A percentile compares a stretch with the other conserved stretches of the same genome.
phyloP scores from a whole-genome alignment of 169 alveolate species.

The Condylostoma magnum region DNA sequence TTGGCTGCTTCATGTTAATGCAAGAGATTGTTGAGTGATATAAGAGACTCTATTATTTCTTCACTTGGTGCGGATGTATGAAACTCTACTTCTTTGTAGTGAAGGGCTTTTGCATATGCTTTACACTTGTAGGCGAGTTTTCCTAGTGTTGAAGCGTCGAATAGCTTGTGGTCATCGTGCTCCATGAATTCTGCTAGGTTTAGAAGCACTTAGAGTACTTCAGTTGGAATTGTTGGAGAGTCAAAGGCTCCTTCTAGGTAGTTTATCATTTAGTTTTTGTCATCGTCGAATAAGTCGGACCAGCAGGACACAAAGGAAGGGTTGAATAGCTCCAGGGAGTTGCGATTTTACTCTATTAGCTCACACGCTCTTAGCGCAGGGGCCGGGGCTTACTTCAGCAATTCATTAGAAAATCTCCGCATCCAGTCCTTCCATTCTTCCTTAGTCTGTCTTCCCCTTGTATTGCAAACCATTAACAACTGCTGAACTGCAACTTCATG shows the following conservation, averaged over 20 bases:
- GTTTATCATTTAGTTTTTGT: constrained; percentile 64
- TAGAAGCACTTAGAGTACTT: constrained; percentile 76
- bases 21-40: constrained; percentile 72
- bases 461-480: constrained; percentile 67
- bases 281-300: constrained; percentile 71
- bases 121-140: constrained; percentile 85
- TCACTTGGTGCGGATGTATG: constrained; percentile 57
- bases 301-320: constrained; percentile 84
- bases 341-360: constrained; percentile 84
- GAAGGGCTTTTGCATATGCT: constrained; percentile 90
- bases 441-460: constrained; percentile 61
- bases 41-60: constrained; percentile 75
- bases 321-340: constrained; percentile 81
- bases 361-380: constrained; percentile 71
- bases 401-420: constrained; percentile 67
- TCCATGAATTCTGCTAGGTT: constrained; percentile 88
- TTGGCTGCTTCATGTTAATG: constrained; percentile 85
- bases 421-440: constrained; percentile 89
- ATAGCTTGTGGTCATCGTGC: constrained; percentile 72
- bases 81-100: constrained; percentile 82
- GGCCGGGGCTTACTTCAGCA: constrained; percentile 79
- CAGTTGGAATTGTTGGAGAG: constrained; percentile 71
- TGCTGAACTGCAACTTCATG: constrained; percentile 30
- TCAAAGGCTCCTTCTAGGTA: constrained; percentile 69
- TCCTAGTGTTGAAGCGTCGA: constrained; percentile 78